Percentiles rank a stretch among this genome's conserved stretches.
Evolutionary conservation across 2,329 filamentous ascomycete species (phyloP).

Genomic region (Epicoccum nigrum): DNA sequence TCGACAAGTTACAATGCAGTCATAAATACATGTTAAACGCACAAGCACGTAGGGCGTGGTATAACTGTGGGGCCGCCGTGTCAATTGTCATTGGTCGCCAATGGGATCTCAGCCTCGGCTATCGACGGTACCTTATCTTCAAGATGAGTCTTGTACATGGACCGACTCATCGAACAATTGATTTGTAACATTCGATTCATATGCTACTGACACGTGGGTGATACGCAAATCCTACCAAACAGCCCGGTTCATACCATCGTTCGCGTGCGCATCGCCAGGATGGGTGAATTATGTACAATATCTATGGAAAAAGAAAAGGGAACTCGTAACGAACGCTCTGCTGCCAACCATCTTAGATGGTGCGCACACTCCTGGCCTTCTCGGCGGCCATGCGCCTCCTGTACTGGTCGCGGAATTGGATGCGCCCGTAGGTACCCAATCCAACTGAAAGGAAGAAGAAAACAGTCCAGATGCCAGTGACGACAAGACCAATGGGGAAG

Average conservation of each 20-base stretch:
- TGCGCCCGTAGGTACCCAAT: slow-evolving; percentile 69
- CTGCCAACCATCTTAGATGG: slow-evolving; percentile 34
- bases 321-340: slow-evolving; percentile 4
- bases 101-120: slow-evolving; percentile 1
- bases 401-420: slow-evolving; percentile 70
- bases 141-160: slow-evolving; percentile 1
- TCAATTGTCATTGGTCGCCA: neutral
- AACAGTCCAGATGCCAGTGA: slow-evolving; percentile 67
- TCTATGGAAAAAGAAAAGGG: slow-evolving; percentile 17
- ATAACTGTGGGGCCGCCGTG: neutral
- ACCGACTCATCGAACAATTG: neutral
- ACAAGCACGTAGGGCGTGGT: slow-evolving; percentile 12
- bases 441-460: slow-evolving; percentile 61
- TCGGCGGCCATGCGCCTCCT: slow-evolving; percentile 57
- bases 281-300: slow-evolving; percentile 29
- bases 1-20: neutral
- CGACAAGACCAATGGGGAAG: slow-evolving; percentile 71
- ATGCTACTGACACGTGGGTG: neutral
- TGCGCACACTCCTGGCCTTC: slow-evolving; percentile 38
- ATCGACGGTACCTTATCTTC: neutral
- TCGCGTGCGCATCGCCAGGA: slow-evolving; percentile 14
- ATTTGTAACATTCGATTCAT: neutral
- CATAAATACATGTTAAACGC: slow-evolving; percentile 12
- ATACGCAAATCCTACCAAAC: neutral
- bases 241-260: neutral